These are phyloP conservation scores for Myotisia sp. DNA, from an alignment of 2,329 filamentous ascomycete genomes.

Conservation along the genomic window DNA sequence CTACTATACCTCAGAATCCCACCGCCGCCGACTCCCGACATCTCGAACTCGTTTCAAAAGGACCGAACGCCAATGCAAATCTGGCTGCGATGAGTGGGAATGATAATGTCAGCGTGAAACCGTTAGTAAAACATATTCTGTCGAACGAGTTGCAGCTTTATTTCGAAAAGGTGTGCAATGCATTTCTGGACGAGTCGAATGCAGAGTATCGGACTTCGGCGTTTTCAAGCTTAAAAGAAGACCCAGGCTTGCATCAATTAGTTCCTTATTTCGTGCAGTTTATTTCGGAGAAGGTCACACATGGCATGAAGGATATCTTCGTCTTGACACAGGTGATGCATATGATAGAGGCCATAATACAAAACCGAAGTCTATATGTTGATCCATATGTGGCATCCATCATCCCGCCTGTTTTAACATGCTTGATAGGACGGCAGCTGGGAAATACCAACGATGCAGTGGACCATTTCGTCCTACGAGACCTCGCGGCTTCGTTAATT, in stretches of 20 bases:
- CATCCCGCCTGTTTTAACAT: conserved; percentile 79
- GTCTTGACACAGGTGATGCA: conserved; percentile 85
- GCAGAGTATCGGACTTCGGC: conserved; percentile 79
- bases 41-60: conserved; percentile 79
- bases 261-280: conserved; percentile 95
- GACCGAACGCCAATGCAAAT: conserved; percentile 71
- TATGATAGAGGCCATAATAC: conserved; percentile 67
- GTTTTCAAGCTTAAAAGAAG: conserved; percentile 68
- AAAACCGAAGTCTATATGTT: conserved; percentile 66
- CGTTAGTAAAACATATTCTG: conserved; percentile 86
- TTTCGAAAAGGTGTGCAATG: conserved; percentile 86
- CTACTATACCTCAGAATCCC: conserved; percentile 90
- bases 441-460: conserved; percentile 41
- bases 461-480: conserved; percentile 64
- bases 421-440: conserved; percentile 69
- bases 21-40: conserved; percentile 69
- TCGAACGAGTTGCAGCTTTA: conserved; percentile 93
- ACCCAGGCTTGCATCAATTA: conserved; percentile 87
- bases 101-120: conserved; percentile 72
- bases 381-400: conserved; percentile 56
- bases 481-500: conserved; percentile 70
- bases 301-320: conserved; percentile 80
- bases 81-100: conserved; percentile 70
- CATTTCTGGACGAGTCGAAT: conserved; percentile 68
- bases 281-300: conserved; percentile 88